phyloP scores from a whole-genome alignment of 2,329 filamentous ascomycete species.

The Neonectria ditissima region DNA sequence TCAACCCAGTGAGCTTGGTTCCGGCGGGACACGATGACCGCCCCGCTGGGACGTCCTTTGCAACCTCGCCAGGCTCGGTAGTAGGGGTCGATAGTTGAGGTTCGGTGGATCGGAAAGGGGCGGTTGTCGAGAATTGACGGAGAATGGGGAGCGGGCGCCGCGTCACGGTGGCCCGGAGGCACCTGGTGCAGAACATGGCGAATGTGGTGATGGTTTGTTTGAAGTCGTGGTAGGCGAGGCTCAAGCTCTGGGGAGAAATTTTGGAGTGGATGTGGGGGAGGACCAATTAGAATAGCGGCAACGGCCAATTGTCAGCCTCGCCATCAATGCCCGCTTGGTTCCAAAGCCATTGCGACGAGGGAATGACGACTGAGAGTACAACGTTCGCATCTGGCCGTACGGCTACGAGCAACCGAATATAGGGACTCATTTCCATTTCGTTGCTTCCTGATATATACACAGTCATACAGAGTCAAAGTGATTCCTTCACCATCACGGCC shows the following conservation, averaged over 20 bases:
- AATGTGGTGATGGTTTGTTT: constrained; percentile 39
- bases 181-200: constrained; percentile 59
- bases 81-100: constrained; percentile 53
- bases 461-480: constrained; percentile 47
- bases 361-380: not conserved
- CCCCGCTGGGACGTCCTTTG: constrained; percentile 46
- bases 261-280: constrained; percentile 41
- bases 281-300: constrained; percentile 43
- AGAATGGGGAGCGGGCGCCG: constrained; percentile 47
- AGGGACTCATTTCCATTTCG: constrained; percentile 40
- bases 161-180: constrained; percentile 59
- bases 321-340: constrained; percentile 23
- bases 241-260: constrained; percentile 44
- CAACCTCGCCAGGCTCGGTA: constrained; percentile 47
- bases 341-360: constrained; percentile 3
- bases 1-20: constrained; percentile 78
- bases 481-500: constrained; percentile 33
- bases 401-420: constrained; percentile 5
- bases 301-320: constrained; percentile 46
- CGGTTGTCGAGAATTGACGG: constrained; percentile 56
- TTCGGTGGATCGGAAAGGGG: constrained; percentile 52
- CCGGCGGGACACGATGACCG: constrained; percentile 72
- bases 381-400: not conserved
- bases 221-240: constrained; percentile 43
- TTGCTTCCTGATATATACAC: constrained; percentile 50